Percentiles rank a stretch among this genome's conserved stretches.
These are phyloP conservation scores for Lumnitzera racemosa DNA, from an alignment of 345 rosid genomes.

Conservation along the genomic window DNA sequence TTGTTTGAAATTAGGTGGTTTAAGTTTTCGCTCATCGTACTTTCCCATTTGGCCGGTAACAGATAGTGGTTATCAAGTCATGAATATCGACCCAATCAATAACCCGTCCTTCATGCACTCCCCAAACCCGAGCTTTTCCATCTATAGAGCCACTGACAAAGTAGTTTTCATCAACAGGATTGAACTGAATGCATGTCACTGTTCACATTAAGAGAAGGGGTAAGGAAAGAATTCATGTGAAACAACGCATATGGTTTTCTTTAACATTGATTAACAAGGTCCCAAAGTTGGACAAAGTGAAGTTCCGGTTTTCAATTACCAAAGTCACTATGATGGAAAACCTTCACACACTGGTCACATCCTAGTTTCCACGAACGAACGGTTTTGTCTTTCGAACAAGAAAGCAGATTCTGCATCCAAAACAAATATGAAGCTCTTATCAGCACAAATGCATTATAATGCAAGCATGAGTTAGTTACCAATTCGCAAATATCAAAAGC, in stretches of 20 bases:
- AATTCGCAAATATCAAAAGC: neutral
- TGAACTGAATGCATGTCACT: slow-evolving; percentile 90
- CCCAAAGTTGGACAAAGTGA: neutral
- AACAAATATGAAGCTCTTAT: slow-evolving; percentile 9
- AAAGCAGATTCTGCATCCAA: slow-evolving; percentile 56
- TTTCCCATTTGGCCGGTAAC: slow-evolving; percentile 67
- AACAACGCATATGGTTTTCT: too few relatives aligned
- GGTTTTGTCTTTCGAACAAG: slow-evolving; percentile 73
- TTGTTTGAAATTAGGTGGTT: neutral
- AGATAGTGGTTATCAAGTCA: slow-evolving; percentile 61
- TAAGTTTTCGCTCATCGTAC: slow-evolving; percentile 21
- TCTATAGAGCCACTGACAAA: slow-evolving; percentile 88
- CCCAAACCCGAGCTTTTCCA: slow-evolving; percentile 95
- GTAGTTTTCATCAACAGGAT: slow-evolving; percentile 56
- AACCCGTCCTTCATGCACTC: slow-evolving; percentile 54
- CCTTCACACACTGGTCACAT: slow-evolving; percentile 35
- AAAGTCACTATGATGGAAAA: slow-evolving; percentile 57
- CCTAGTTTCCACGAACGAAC: slow-evolving; percentile 73
- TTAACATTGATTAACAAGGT: too few relatives aligned
- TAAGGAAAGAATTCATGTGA: neutral
- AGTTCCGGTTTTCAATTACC: slow-evolving; percentile 31
- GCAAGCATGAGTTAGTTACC: neutral
- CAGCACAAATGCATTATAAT: slow-evolving; percentile 2
- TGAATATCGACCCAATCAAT: slow-evolving; percentile 73
- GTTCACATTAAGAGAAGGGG: slow-evolving; percentile 17